Evolutionary conservation across 2,329 filamentous ascomycete species (phyloP).

Genomic region (Cryphonectria naterciae): DNA sequence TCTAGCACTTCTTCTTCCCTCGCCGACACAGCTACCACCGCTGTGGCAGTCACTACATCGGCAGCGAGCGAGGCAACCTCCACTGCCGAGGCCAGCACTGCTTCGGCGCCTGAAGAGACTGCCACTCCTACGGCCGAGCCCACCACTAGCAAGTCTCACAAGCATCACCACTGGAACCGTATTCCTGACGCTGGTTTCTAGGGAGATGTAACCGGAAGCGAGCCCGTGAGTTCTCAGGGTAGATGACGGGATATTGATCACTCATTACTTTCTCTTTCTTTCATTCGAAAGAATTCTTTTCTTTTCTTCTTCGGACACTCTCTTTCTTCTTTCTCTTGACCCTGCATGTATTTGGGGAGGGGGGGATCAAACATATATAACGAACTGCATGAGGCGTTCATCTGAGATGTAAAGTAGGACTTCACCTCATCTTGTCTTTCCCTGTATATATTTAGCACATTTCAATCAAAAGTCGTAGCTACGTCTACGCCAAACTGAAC

Average conservation of each 20-base stretch:
- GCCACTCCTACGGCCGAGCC: not conserved
- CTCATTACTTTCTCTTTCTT: not conserved
- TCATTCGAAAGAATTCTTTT: not conserved
- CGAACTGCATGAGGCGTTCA: not conserved
- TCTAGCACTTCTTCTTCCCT: conserved; percentile 1
- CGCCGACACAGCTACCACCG: not conserved
- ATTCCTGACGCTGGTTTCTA: not conserved
- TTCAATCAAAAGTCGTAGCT: not conserved
- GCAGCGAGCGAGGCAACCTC: not conserved
- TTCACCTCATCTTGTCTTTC: not conserved
- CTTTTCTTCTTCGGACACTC: not conserved
- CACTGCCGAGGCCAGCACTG: not conserved
- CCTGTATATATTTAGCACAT: not conserved
- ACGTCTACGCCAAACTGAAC: not conserved
- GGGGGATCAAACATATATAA: not conserved
- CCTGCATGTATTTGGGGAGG: not conserved
- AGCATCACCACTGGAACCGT: not conserved
- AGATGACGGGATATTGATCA: not conserved
- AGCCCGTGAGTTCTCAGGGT: not conserved
- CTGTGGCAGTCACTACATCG: not conserved
- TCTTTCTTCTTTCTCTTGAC: not conserved
- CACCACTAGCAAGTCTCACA: conserved; percentile 1
- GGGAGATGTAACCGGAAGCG: not conserved
- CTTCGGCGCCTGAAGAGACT: not conserved
- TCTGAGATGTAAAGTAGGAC: not conserved